A percentile compares a stretch with the other conserved stretches of the same genome.
Conservation (phyloP, 1,139 yeast species). For the Scheffersomyces lignicola region DNA sequence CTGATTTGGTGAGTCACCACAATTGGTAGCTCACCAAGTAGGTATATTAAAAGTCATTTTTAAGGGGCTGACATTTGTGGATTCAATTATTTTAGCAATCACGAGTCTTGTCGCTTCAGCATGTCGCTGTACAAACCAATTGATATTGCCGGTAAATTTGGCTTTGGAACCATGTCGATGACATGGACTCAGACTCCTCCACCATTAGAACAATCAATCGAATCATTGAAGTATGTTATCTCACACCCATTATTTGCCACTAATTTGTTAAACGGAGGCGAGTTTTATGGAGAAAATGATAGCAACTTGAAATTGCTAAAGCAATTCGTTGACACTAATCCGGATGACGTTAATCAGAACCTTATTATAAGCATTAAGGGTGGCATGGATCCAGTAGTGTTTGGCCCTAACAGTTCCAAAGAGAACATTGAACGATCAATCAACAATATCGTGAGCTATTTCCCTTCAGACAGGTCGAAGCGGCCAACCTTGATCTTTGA, state of each 20-base stretch:
- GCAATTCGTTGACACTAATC: slow-evolving; percentile 51
- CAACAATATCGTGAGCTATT: slow-evolving; percentile 43
- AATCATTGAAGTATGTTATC: slow-evolving; percentile 47
- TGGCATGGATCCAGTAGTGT: slow-evolving; percentile 34
- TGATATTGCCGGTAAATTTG: slow-evolving; percentile 34
- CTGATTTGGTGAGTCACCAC: too few species aligned
- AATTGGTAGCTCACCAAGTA: too few species aligned
- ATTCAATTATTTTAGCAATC: too few species aligned
- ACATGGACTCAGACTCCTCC: slow-evolving; percentile 52
- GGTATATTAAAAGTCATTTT: too few species aligned
- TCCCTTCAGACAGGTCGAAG: slow-evolving; percentile 36
- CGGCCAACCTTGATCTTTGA: slow-evolving; percentile 58
- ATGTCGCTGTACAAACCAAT: slow-evolving; percentile 12
- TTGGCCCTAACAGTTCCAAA: slow-evolving; percentile 50
- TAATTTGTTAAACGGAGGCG: slow-evolving; percentile 71
- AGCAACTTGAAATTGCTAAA: slow-evolving; percentile 48
- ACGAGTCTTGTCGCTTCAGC: too few species aligned
- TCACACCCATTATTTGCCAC: slow-evolving; percentile 41
- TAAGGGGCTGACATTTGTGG: too few species aligned
- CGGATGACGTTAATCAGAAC: slow-evolving; percentile 51
- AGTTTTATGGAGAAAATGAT: slow-evolving; percentile 64
- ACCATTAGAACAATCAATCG: slow-evolving; percentile 47
- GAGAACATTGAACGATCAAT: slow-evolving; percentile 51
- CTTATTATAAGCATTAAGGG: slow-evolving; percentile 72
- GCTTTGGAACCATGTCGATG: slow-evolving; percentile 66